phyloP scores from a whole-genome alignment of 208 protist genomes.

The Acanthamoeba triangularis region DNA sequence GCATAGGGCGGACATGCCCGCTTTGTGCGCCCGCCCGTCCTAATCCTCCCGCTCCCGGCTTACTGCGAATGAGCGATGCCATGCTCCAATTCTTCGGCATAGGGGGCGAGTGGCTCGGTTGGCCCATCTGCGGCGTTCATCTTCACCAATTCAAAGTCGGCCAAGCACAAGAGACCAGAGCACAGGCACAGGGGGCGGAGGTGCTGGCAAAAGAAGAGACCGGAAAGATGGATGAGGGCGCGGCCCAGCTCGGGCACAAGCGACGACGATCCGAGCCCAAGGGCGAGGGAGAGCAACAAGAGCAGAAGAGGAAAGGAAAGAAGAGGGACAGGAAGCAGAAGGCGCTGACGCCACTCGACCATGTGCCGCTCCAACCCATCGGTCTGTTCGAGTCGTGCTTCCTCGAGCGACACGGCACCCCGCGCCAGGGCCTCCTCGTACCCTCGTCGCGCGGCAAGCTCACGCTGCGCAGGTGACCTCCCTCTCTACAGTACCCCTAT shows the following conservation, averaged over 20 bases:
- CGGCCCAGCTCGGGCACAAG: not conserved
- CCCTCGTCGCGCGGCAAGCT: slow-evolving; percentile 79
- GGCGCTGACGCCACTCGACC: not conserved
- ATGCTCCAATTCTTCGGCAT: not conserved
- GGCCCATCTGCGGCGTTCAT: not conserved
- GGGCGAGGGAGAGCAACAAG: not conserved
- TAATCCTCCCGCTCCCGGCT: not conserved
- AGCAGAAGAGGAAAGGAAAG: not conserved
- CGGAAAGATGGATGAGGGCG: not conserved
- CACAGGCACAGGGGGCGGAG: not conserved
- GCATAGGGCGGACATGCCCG: not conserved
- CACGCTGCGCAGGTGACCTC: not conserved
- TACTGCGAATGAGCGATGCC: not conserved
- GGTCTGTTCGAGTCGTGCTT: slow-evolving; percentile 83
- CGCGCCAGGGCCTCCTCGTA: slow-evolving; percentile 82
- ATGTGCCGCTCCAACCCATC: slow-evolving; percentile 68
- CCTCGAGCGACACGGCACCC: slow-evolving; percentile 80
- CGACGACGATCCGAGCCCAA: not conserved
- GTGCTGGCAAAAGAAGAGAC: not conserved
- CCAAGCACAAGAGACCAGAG: not conserved
- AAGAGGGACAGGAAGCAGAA: slow-evolving; percentile 17
- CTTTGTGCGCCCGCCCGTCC: not conserved
- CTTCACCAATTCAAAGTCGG: not conserved
- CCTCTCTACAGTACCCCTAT: slow-evolving; percentile 10
- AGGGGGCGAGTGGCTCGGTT: slow-evolving; percentile 4